Base-by-base conservation (phyloP, 2,329 filamentous ascomycete species). In the Penicillium sp. region DNA sequence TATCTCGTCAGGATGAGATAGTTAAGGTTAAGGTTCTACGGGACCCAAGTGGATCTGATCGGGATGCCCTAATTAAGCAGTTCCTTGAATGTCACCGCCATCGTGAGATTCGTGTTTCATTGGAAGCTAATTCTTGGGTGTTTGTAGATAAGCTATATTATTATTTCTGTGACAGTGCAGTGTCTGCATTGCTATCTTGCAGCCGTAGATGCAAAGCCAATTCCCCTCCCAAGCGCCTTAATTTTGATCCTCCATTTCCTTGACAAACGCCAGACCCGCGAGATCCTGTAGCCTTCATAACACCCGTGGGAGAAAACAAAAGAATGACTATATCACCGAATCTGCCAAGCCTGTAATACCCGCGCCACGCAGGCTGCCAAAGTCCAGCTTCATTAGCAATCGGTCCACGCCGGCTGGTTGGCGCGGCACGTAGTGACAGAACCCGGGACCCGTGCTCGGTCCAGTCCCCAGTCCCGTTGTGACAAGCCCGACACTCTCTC, bases 321-420 rank as follows among this genome's bases (percentile, higher is more conserved):
- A 6, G 1, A 1, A 8, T 18, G 6, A n/a, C 8, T 4, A 4
- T 46, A 44, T 52, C 31, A 47, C 46, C 37, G 52, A 39, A 20
- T 20, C 18, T 32, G 47, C 38, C 6, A 54, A 29, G 26, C 40
- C 52, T 31, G 40, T 47, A 39, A 42, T 55, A 44, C 50, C 52
- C 59, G 49, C 43, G n/a, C 40, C 40, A 24, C 56, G 52, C 22
- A 58, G 63, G 50, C 46, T 65, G 59, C 47, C 67, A 50, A 78
- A 81, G 55, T 95, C 89, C 58, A 96, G 72, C 73, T 95, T 95
- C 88, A 95, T 95, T 63, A 96, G 68, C 63, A 96, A 69, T 48
- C 87, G 77, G 70, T 95, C 89, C 37, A 96, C 81, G 1, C 89
- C 87, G 0, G 87, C 87, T 3, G 88, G 80, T 50, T 85, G 82